A percentile compares a stretch with the other conserved stretches of the same genome.
Evolutionary conservation across 192 early-diverging fungal genomes (phyloP).

Genomic region (Endogone sp.): DNA sequence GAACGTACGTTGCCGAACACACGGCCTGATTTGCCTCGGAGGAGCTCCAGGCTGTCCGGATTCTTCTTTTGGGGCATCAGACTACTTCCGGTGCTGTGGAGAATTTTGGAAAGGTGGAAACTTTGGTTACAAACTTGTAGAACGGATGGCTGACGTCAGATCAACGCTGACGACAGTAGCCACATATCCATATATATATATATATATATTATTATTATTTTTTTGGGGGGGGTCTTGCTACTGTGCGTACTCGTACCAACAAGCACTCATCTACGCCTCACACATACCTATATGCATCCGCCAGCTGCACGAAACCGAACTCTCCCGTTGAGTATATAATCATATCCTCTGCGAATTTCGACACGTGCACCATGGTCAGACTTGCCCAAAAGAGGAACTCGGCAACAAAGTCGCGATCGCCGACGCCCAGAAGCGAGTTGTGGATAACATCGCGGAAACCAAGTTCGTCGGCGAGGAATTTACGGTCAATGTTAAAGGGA

Average conservation of each 20-base stretch:
- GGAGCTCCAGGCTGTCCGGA: constrained; percentile 91
- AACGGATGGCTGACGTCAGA: too few species aligned
- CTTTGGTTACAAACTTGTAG: constrained; percentile 2
- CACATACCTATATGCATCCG: constrained; percentile 83
- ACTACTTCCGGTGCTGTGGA: constrained; percentile 83
- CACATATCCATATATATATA: too few species aligned
- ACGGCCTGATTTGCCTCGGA: constrained; percentile 95
- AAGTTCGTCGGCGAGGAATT: constrained; percentile 82
- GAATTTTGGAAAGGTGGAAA: neutral
- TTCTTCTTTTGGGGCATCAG: constrained; percentile 99
- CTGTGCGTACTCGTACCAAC: too few species aligned
- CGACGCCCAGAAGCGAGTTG: constrained; percentile 90
- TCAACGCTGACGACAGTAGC: too few species aligned
- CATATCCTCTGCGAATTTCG: constrained; percentile 89
- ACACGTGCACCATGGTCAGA: constrained; percentile 89
- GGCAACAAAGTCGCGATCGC: constrained; percentile 96
- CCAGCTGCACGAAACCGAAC: constrained; percentile 92
- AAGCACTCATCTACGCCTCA: constrained; percentile 19
- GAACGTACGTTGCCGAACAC: constrained; percentile 84
- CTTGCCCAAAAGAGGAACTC: constrained; percentile 96
- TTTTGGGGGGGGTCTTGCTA: too few species aligned
- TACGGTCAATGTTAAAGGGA: constrained; percentile 93
- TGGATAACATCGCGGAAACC: constrained; percentile 82
- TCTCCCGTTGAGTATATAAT: constrained; percentile 92
- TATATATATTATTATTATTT: too few species aligned